phyloP scores from a whole-genome alignment of 176 grass and related monocot species.

The Oryza punctata region DNA sequence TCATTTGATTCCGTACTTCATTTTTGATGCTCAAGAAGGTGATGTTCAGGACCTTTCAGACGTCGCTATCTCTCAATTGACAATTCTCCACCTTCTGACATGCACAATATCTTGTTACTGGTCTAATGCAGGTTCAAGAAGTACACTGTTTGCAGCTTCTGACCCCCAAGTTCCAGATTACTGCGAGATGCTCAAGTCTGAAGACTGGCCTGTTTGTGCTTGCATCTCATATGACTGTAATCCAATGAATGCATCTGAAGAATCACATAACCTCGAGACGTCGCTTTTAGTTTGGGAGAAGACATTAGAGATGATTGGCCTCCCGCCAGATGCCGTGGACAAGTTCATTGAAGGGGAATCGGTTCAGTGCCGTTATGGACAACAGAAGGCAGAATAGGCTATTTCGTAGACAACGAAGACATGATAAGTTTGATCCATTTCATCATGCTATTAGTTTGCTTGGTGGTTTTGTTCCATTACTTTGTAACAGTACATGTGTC shows the following conservation, averaged over 20 bases:
- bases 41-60: neutral
- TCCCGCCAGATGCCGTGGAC: slow-evolving; percentile 72
- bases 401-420: neutral
- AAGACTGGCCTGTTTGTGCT: slow-evolving; percentile 90
- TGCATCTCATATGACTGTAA: slow-evolving; percentile 88
- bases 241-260: slow-evolving; percentile 90
- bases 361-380: slow-evolving; percentile 62
- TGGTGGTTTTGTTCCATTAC: neutral
- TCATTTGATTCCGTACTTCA: slow-evolving; percentile 91
- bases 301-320: slow-evolving; percentile 77
- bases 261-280: slow-evolving; percentile 84
- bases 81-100: neutral
- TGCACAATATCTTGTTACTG: slow-evolving; percentile 13
- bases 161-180: slow-evolving; percentile 91
- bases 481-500: slow-evolving; percentile 8
- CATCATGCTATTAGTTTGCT: slow-evolving; percentile 15
- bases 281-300: slow-evolving; percentile 80
- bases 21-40: slow-evolving; percentile 94
- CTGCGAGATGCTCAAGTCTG: slow-evolving; percentile 76
- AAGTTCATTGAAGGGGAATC: slow-evolving; percentile 69
- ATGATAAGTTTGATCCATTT: neutral
- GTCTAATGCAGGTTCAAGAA: slow-evolving; percentile 71
- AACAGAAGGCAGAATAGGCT: slow-evolving; percentile 39
- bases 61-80: neutral
- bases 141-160: slow-evolving; percentile 76